Conservation (phyloP, 2,329 filamentous ascomycete genomes). For the Hypoxylon sp. region DNA sequence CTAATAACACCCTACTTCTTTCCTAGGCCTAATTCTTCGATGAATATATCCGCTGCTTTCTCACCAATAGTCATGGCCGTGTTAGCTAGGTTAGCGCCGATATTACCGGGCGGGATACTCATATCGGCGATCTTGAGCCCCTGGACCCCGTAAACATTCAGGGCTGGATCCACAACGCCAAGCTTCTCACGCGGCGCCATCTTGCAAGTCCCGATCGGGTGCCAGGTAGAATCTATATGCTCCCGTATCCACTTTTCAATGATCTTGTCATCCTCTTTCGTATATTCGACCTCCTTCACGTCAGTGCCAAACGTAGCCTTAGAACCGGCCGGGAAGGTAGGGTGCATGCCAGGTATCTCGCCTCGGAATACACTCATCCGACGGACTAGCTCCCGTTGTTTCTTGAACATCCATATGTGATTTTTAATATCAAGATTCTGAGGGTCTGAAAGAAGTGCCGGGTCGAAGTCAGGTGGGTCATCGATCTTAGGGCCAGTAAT, state of each 20-base stretch:
- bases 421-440: constrained; percentile 68
- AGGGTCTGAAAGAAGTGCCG: constrained; percentile 68
- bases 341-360: constrained; percentile 61
- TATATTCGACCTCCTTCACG: constrained; percentile 61
- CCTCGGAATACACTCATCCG: constrained; percentile 67
- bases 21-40: constrained; percentile 31
- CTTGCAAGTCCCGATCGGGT: constrained; percentile 62
- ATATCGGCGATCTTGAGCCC: constrained; percentile 49
- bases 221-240: constrained; percentile 53
- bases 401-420: constrained; percentile 75
- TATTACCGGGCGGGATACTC: constrained; percentile 58
- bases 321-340: constrained; percentile 60
- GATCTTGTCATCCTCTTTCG: constrained; percentile 63
- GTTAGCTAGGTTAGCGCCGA: constrained; percentile 62
- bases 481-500: constrained; percentile 63
- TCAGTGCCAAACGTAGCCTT: constrained; percentile 55
- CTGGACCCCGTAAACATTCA: constrained; percentile 62
- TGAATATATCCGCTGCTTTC: constrained; percentile 39
- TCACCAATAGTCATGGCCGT: constrained; percentile 64
- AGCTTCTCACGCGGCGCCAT: constrained; percentile 60
- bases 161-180: constrained; percentile 60
- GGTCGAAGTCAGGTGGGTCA: constrained; percentile 67
- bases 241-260: constrained; percentile 62
- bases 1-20: constrained; percentile 18
- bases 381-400: constrained; percentile 71